Conservation (phyloP, 345 rosid species). For the Salix arbutifolia region DNA sequence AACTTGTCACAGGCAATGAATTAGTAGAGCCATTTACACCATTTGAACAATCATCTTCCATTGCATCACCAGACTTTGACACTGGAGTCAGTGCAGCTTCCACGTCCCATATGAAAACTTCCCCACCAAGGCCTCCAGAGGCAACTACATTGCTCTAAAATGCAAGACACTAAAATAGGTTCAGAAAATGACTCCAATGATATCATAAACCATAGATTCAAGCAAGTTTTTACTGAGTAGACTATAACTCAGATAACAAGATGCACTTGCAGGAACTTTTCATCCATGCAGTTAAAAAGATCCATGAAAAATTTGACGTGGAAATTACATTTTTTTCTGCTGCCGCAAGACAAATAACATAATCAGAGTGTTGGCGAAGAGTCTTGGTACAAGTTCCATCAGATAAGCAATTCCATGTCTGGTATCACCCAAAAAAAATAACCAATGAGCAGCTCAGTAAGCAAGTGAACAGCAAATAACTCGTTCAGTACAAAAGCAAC, state of each 20-base stretch:
- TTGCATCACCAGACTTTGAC: constrained; percentile 62
- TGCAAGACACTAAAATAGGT: constrained; percentile 56
- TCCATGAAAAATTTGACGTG: constrained; percentile 23
- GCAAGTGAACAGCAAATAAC: background rate
- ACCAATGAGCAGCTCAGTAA: background rate
- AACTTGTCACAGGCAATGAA: constrained; percentile 60
- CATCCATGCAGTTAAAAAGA: constrained; percentile 26
- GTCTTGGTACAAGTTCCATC: constrained; percentile 82
- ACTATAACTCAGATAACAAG: constrained; percentile 15
- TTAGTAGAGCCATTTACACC: constrained; percentile 58
- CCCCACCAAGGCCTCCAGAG: constrained; percentile 99
- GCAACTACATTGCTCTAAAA: constrained; percentile 94
- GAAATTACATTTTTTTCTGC: constrained; percentile 88
- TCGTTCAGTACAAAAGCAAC: background rate
- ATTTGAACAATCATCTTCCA: constrained; percentile 74
- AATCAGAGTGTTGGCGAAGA: constrained; percentile 92
- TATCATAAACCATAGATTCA: background rate
- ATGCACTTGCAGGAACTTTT: constrained; percentile 22
- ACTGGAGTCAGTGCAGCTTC: constrained; percentile 82
- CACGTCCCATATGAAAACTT: constrained; percentile 98
- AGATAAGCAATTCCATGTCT: constrained; percentile 90
- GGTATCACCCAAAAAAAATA: constrained; percentile 18
- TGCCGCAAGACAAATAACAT: constrained; percentile 88
- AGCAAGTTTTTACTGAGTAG: constrained; percentile 2
- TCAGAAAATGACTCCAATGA: constrained; percentile 47